Conservation (phyloP, 345 rosid genomes). For the Aquilaria sinensis region DNA sequence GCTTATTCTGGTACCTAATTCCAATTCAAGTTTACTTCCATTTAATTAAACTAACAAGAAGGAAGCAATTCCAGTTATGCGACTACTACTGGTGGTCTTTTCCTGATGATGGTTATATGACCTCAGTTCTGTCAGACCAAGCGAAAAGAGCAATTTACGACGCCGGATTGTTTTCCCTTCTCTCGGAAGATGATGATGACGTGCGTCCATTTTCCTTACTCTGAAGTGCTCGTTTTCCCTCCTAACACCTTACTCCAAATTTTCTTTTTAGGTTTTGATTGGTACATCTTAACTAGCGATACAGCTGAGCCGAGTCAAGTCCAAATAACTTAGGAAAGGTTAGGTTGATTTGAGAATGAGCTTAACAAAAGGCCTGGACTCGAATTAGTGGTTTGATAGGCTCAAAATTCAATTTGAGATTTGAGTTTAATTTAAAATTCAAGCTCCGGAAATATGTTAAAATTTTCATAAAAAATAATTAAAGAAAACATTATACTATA, state of each 20-base stretch:
- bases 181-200: conserved; percentile 29
- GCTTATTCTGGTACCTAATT: conserved; percentile 25
- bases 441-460: too few species aligned
- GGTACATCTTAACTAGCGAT: background rate
- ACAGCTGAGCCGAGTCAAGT: too few species aligned
- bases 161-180: conserved; percentile 24
- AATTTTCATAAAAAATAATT: too few species aligned
- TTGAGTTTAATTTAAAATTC: too few species aligned
- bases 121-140: conserved; percentile 22
- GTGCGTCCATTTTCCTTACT: conserved; percentile 15
- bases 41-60: background rate
- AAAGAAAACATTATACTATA: too few species aligned
- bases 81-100: background rate
- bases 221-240: background rate
- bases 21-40: background rate
- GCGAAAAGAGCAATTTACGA: conserved; percentile 25
- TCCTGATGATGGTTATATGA: background rate
- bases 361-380: too few species aligned
- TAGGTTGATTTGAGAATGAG: too few species aligned
- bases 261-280: background rate
- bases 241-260: background rate
- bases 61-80: too few species aligned
- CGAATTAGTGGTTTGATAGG: too few species aligned
- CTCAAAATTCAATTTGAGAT: too few species aligned
- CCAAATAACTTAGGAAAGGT: too few species aligned